Evolutionary conservation across 2,329 filamentous ascomycete species (phyloP).

Genomic region (Penicillium olsonii): DNA sequence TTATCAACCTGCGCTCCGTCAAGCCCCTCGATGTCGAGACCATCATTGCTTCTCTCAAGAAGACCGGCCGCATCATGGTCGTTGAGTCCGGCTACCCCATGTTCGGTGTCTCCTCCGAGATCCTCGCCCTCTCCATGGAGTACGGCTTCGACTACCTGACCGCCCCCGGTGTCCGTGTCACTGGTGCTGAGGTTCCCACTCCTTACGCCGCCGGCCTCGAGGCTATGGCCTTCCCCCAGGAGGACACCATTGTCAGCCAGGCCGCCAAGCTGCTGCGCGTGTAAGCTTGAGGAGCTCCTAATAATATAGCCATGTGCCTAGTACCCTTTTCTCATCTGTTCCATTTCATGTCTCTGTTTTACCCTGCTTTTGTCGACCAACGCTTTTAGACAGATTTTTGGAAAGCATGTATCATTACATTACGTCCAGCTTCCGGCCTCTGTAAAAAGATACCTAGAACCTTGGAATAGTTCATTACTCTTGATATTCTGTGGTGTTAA

Average conservation of each 20-base stretch:
- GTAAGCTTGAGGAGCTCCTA: slow-evolving; percentile 48
- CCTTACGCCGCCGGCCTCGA: slow-evolving; percentile 92
- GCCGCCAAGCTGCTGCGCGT: slow-evolving; percentile 85
- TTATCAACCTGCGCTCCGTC: slow-evolving; percentile 96
- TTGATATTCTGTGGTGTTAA: background rate
- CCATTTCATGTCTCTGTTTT: slow-evolving; percentile 24
- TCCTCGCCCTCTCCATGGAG: slow-evolving; percentile 92
- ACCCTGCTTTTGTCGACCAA: slow-evolving; percentile 25
- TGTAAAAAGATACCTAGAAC: slow-evolving; percentile 14
- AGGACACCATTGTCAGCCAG: slow-evolving; percentile 82
- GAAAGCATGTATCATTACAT: slow-evolving; percentile 31
- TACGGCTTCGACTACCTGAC: slow-evolving; percentile 98
- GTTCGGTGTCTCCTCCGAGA: slow-evolving; percentile 89
- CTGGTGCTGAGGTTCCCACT: slow-evolving; percentile 91
- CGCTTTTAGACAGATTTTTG: slow-evolving; percentile 24
- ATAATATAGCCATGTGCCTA: slow-evolving; percentile 37
- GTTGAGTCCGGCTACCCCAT: slow-evolving; percentile 97
- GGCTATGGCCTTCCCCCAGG: slow-evolving; percentile 91
- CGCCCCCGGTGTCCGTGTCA: slow-evolving; percentile 88
- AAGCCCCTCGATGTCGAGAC: slow-evolving; percentile 95
- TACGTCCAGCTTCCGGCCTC: slow-evolving; percentile 19
- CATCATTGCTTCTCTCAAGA: slow-evolving; percentile 97
- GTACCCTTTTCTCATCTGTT: slow-evolving; percentile 34
- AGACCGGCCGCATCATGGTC: slow-evolving; percentile 87
- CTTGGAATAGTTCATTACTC: slow-evolving; percentile 14